Percentiles rank a stretch among this genome's conserved stretches.
phyloP scores from a whole-genome alignment of 2,329 filamentous ascomycete genomes.

The Fusarium nodosum region DNA sequence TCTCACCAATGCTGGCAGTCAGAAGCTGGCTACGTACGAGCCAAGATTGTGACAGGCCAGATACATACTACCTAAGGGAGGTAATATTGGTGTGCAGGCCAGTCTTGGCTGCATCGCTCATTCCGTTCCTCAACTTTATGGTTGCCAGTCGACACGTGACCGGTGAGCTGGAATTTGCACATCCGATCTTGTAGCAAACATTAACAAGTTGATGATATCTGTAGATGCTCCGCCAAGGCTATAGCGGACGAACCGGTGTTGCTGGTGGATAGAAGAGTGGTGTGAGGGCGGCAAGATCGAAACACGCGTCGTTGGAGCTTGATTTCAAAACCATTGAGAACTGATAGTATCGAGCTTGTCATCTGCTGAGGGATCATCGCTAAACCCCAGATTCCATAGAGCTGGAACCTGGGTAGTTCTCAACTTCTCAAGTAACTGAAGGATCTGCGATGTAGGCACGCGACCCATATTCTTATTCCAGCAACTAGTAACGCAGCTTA shows the following conservation, averaged over 20 bases:
- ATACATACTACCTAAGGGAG: slow-evolving; percentile 8
- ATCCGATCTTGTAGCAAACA: not conserved
- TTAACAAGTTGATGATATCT: not conserved
- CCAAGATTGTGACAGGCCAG: not conserved
- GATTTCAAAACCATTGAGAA: not conserved
- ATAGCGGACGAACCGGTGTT: slow-evolving; percentile 10
- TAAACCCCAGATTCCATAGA: slow-evolving; percentile 30
- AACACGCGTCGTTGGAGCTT: not conserved
- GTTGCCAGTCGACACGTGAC: slow-evolving; percentile 33
- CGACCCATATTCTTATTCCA: slow-evolving; percentile 21
- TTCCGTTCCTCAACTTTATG: slow-evolving; percentile 15
- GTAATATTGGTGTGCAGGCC: slow-evolving; percentile 1
- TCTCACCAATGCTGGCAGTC: not conserved
- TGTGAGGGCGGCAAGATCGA: slow-evolving; percentile 31
- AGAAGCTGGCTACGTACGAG: not conserved
- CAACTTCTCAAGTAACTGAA: slow-evolving; percentile 12
- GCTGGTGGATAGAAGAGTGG: slow-evolving; percentile 15
- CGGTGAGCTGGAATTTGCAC: slow-evolving; percentile 4
- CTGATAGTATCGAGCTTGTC: not conserved
- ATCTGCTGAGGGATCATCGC: not conserved
- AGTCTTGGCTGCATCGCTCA: slow-evolving; percentile 34
- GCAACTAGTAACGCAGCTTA: slow-evolving; percentile 7
- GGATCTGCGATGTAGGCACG: slow-evolving; percentile 22
- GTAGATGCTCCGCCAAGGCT: slow-evolving; percentile 14
- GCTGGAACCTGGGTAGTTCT: slow-evolving; percentile 14